Conservation (phyloP, 805 yeast genomes). For the Schwanniomyces polymorphus region DNA sequence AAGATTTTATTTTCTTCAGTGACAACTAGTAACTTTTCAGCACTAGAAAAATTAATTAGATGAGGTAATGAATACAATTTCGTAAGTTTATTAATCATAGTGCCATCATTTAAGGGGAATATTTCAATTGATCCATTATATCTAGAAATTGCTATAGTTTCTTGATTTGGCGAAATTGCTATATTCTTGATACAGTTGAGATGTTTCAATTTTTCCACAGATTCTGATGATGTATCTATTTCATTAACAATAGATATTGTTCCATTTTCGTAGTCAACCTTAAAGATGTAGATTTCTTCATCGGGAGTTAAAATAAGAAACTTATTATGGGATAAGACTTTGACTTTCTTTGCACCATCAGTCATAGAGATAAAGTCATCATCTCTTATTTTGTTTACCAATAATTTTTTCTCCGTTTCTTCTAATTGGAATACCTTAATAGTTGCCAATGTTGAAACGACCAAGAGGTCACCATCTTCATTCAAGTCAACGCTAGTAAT, state of each 20-base stretch:
- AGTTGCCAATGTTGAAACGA: constrained; percentile 67
- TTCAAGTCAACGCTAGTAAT: constrained; percentile 69
- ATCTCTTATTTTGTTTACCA: constrained; percentile 56
- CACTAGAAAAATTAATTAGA: constrained; percentile 54
- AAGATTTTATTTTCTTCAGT: constrained; percentile 73
- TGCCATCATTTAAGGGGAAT: constrained; percentile 25
- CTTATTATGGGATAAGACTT: constrained; percentile 45
- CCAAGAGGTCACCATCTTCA: constrained; percentile 61
- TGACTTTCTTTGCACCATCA: constrained; percentile 57
- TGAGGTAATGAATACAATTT: constrained; percentile 62
- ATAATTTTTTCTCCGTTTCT: constrained; percentile 36
- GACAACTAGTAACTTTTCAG: constrained; percentile 56
- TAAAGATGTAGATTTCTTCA: constrained; percentile 55
- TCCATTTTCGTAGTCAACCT: constrained; percentile 31
- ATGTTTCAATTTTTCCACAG: constrained; percentile 8
- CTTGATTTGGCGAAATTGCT: constrained; percentile 45
- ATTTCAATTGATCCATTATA: constrained; percentile 67
- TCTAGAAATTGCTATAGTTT: constrained; percentile 56
- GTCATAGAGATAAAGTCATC: constrained; percentile 35
- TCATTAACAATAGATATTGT: constrained; percentile 41
- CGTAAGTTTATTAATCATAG: constrained; percentile 46
- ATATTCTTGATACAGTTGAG: constrained; percentile 52
- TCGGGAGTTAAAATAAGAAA: constrained; percentile 56
- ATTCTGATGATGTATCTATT: constrained; percentile 29
- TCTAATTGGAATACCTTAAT: constrained; percentile 67